phyloP scores from a whole-genome alignment of 2,329 filamentous ascomycete genomes.

The Gyromitra esculenta region DNA sequence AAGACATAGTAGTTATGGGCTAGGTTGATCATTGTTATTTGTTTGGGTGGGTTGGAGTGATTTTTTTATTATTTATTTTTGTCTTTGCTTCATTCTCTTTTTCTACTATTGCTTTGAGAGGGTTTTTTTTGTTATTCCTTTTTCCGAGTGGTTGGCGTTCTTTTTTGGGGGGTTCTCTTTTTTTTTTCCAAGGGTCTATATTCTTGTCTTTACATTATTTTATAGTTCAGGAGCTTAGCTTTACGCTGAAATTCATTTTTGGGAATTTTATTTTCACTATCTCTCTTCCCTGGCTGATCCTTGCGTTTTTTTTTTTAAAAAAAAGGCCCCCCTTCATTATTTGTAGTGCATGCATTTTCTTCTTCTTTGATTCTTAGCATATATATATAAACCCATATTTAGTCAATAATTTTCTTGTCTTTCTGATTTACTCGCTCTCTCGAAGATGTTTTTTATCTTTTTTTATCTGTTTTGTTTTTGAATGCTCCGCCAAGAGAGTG shows the following conservation, averaged over 20 bases:
- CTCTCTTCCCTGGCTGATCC: slow-evolving; percentile 72
- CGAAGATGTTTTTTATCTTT: not conserved
- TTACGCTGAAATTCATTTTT: slow-evolving; percentile 54
- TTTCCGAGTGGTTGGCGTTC: slow-evolving; percentile 51
- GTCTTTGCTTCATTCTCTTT: slow-evolving; percentile 59
- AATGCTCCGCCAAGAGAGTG: not conserved
- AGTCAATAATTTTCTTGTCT: slow-evolving; percentile 34
- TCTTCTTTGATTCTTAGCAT: slow-evolving; percentile 10
- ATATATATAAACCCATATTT: slow-evolving; percentile 41
- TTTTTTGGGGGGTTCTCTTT: slow-evolving; percentile 60
- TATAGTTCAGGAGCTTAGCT: slow-evolving; percentile 55
- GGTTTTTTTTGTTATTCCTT: slow-evolving; percentile 58
- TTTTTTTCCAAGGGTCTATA: slow-evolving; percentile 54
- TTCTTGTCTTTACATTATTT: slow-evolving; percentile 59
- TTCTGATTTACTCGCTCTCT: slow-evolving; percentile 1
- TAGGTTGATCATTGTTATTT: slow-evolving; percentile 49
- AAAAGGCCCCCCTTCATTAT: slow-evolving; percentile 59
- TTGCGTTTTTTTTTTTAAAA: slow-evolving; percentile 56
- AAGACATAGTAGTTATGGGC: slow-evolving; percentile 52
- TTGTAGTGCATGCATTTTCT: slow-evolving; percentile 48
- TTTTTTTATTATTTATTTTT: slow-evolving; percentile 55
- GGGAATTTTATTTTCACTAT: slow-evolving; percentile 58
- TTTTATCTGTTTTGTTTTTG: slow-evolving; percentile 2
- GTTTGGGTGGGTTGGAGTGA: slow-evolving; percentile 45
- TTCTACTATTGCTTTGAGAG: slow-evolving; percentile 58